Base-by-base conservation (phyloP, 805 yeast genomes). In the Hemisphaericaspora nanyangensis region DNA sequence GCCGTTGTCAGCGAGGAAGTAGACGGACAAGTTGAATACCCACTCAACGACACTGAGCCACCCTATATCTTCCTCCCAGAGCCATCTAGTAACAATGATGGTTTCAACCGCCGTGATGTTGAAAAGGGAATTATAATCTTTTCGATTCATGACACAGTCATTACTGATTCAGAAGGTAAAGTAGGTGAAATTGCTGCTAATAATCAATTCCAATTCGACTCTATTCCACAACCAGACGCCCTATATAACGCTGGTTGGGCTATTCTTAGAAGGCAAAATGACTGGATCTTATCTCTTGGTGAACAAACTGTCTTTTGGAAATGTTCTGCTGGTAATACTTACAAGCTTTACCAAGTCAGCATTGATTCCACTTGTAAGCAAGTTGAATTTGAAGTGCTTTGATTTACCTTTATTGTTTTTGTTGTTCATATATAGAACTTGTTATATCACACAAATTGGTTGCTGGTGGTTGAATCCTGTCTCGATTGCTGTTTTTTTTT, bases 91-190 rank as follows among this genome's bases (percentile, higher is more conserved):
- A 8, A 8, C 12, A 12, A 22, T 22, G 26, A 22, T 22, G 26
- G 26, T 22, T 22, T 22, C 26, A 8, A 8, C 26, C 26, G 18
- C 18, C 13, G 16, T 31, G 16, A 18, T 18, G 16, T 18, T 15
- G 28, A 15, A 15, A 17, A 34, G 17, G 13, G 17, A 25, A 30
- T 17, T 5, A 17, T 17, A 11, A 13, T 79, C 34, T 68, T 82
- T 72, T 65, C 72, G 26, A 71, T 84, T 55, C 61, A 66, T 26
- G 65, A 55, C 17, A 63, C 79, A 47, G 54, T 77, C 34, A 68
- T 84, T 53, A 72, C 66, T 15, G 42, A 39, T 31, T 30, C 35
- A 26, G 8, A 18, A 11, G 36, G 31, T 19, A 29, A 27, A 20
- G 35, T 20, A 17, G 42, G 42, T 12, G 30, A 26, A 17, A 39